A percentile compares a stretch with the other conserved stretches of the same genome.
Conservation (phyloP, 768 basidiomycete genomes). For the Tephrocybe rancida region DNA sequence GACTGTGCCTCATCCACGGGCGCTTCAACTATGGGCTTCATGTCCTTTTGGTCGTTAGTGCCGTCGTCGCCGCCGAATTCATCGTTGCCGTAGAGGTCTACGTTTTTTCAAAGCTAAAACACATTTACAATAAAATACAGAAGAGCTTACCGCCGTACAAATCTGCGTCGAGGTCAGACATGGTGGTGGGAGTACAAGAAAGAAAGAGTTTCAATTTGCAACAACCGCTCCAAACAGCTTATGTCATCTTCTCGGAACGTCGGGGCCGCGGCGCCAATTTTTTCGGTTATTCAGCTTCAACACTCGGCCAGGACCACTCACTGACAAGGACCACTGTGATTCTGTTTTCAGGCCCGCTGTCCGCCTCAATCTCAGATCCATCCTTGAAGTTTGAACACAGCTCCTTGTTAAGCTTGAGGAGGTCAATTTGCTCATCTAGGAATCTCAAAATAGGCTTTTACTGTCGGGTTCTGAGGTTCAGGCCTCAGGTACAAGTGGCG, state of each 20-base stretch:
- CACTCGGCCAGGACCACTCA: too few relatives aligned
- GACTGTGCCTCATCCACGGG: slow-evolving; percentile 22
- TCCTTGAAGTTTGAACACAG: too few relatives aligned
- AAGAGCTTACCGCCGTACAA: slow-evolving; percentile 78
- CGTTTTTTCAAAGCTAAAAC: not conserved
- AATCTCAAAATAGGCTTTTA: too few relatives aligned
- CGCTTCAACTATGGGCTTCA: slow-evolving; percentile 27
- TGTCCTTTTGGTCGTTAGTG: slow-evolving; percentile 36
- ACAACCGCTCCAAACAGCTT: slow-evolving; percentile 15
- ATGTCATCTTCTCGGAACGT: slow-evolving; percentile 18
- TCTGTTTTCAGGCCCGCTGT: too few relatives aligned
- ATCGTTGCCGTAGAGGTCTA: slow-evolving; percentile 79
- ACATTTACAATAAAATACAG: not conserved
- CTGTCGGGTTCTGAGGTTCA: too few relatives aligned
- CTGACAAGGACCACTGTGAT: too few relatives aligned
- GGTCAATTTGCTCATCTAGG: too few relatives aligned
- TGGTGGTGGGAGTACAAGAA: slow-evolving; percentile 26
- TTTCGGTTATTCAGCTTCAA: too few relatives aligned
- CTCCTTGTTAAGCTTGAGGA: too few relatives aligned
- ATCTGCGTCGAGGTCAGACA: slow-evolving; percentile 89
- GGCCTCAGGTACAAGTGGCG: too few relatives aligned
- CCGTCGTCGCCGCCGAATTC: slow-evolving; percentile 53
- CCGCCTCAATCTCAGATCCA: too few relatives aligned
- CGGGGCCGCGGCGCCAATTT: too few relatives aligned
- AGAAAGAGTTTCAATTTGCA: slow-evolving; percentile 25